Evolutionary conservation across 768 basidiomycete genomes (phyloP).

Genomic region (Leucocoprinus leucothites): DNA sequence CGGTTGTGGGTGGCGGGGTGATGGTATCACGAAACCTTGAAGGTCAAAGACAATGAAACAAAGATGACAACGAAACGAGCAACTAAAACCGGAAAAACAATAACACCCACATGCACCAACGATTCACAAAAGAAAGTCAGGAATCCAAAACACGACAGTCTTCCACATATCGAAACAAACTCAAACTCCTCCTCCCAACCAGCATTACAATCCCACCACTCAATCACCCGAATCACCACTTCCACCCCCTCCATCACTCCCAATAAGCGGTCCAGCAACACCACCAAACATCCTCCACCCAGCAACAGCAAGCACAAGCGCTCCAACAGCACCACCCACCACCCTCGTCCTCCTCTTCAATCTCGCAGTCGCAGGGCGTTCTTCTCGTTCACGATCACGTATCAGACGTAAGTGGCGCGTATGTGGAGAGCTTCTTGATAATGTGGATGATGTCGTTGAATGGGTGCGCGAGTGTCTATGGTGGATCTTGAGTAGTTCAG

Average conservation of each 20-base stretch:
- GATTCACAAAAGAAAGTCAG: too few relatives aligned
- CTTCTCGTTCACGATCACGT: constrained; percentile 16
- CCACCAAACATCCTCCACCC: constrained; percentile 34
- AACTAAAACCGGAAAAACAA: too few relatives aligned
- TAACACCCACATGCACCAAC: too few relatives aligned
- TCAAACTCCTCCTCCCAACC: too few relatives aligned
- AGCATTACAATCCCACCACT: too few relatives aligned
- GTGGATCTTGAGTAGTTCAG: background rate
- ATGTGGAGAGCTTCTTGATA: too few relatives aligned
- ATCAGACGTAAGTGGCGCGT: background rate
- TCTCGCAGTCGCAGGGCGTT: constrained; percentile 24
- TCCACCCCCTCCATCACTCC: background rate
- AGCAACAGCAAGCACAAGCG: constrained; percentile 28
- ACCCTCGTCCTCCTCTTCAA: constrained; percentile 24
- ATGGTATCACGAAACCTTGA: too few relatives aligned
- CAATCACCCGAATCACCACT: background rate
- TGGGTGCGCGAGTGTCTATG: background rate
- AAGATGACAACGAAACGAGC: too few relatives aligned
- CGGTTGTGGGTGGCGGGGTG: too few relatives aligned
- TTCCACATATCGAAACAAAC: too few relatives aligned
- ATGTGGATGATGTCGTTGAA: background rate
- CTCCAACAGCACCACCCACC: constrained; percentile 19
- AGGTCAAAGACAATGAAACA: too few relatives aligned
- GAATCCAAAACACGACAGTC: too few relatives aligned
- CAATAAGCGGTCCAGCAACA: constrained; percentile 11